A percentile compares a stretch with the other conserved stretches of the same genome.
Conservation (phyloP, 2,329 filamentous ascomycete species). For the Xylaria sp. region DNA sequence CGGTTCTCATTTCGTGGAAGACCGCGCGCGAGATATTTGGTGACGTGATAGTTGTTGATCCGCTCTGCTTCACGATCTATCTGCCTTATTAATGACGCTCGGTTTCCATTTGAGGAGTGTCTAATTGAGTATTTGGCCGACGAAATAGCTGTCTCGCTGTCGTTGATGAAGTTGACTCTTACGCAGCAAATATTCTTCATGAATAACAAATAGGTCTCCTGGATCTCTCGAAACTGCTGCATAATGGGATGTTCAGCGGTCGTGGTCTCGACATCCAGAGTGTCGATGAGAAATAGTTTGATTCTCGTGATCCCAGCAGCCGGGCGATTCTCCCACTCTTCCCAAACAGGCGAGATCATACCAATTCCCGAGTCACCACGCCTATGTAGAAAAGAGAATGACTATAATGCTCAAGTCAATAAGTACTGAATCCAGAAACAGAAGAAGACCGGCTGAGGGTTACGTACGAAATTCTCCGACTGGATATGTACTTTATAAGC, state of each 20-base stretch:
- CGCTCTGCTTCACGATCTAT: conserved; percentile 45
- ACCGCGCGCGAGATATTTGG: conserved; percentile 40
- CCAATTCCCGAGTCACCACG: conserved; percentile 59
- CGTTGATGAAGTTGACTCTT: conserved; percentile 47
- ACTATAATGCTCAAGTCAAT: conserved; percentile 28
- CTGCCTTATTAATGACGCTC: conserved; percentile 18
- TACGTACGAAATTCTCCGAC: conserved; percentile 52
- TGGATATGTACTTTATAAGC: conserved; percentile 58
- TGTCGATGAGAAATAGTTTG: conserved; percentile 52
- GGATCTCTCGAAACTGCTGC: conserved; percentile 53
- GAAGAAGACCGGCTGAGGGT: background rate
- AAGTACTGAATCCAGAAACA: background rate
- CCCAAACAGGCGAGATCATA: conserved; percentile 61
- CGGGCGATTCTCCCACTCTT: conserved; percentile 40
- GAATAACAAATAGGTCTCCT: conserved; percentile 56
- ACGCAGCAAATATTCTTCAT: conserved; percentile 54
- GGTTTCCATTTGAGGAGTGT: background rate
- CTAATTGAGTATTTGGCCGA: conserved; percentile 32
- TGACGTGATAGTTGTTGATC: conserved; percentile 45
- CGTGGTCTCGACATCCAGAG: conserved; percentile 35
- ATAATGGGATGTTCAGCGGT: conserved; percentile 31
- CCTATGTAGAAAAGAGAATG: conserved; percentile 57
- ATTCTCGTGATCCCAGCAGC: conserved; percentile 49
- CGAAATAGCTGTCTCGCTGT: conserved; percentile 26
- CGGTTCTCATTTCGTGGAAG: conserved; percentile 51